Percentiles rank a stretch among this genome's conserved stretches.
phyloP scores from a whole-genome alignment of 192 early-diverging fungal species.

The Borealophlyctis nickersoniae region DNA sequence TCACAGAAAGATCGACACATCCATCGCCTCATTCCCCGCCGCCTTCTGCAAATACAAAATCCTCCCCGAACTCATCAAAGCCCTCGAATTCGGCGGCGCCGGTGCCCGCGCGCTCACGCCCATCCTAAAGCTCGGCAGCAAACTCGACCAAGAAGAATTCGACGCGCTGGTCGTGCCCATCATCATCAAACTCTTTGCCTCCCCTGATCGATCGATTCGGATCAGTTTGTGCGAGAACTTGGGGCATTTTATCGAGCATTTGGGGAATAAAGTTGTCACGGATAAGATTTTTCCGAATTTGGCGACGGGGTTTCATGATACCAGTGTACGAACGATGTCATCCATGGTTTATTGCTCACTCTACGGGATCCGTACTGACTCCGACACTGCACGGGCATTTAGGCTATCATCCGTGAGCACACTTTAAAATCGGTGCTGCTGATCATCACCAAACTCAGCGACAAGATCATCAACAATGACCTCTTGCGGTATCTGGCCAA shows the following conservation, averaged over 20 bases:
- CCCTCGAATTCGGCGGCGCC: constrained; percentile 47
- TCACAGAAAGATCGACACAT: constrained; percentile 63
- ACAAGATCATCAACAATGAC: constrained; percentile 78
- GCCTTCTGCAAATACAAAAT: constrained; percentile 91
- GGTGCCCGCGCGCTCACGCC: constrained; percentile 52
- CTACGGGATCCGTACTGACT: neutral
- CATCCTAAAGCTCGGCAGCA: constrained; percentile 80
- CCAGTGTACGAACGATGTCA: constrained; percentile 35
- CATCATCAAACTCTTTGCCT: constrained; percentile 81
- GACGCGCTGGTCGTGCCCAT: constrained; percentile 65
- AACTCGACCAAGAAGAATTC: constrained; percentile 65
- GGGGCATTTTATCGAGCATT: constrained; percentile 63
- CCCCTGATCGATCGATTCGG: constrained; percentile 82
- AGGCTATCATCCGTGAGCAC: constrained; percentile 85
- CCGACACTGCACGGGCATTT: neutral
- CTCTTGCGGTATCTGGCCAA: constrained; percentile 84
- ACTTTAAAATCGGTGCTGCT: constrained; percentile 80
- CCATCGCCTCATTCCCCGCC: constrained; percentile 73
- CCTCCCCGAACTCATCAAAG: constrained; percentile 83
- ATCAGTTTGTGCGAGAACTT: constrained; percentile 83
- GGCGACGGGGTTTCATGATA: constrained; percentile 83
- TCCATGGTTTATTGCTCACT: neutral
- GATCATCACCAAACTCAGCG: constrained; percentile 56
- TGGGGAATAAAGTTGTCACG: constrained; percentile 65
- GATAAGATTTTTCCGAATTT: constrained; percentile 87